Base-by-base conservation (phyloP, 1,139 yeast genomes). In the Lodderomyces orthopsilosis region DNA sequence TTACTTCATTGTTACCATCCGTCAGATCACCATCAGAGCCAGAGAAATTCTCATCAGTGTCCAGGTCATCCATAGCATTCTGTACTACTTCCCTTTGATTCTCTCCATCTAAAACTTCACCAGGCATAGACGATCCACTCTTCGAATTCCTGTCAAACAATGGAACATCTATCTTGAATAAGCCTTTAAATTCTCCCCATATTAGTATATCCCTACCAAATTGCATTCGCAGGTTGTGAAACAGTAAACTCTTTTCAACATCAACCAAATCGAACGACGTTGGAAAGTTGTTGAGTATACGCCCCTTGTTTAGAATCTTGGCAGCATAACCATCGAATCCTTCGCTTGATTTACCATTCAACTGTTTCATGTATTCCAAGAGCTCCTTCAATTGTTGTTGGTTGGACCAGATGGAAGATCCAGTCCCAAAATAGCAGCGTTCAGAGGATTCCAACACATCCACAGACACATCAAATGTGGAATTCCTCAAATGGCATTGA, bases 401-500 rank as follows among this genome's bases (percentile, higher is more conserved):
- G 44, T 67, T 66, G 6, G 70, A 55, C 69, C 76, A 72, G 3
- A 46, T 44, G 1, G 73, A 56, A 2, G 49, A 21, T 14, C 58
- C 54, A 24, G 48, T 42, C 21, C 59, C 50, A 40, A 50, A 47
- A 41, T 47, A 44, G 14, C 50, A 45, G 12, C 50, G 42, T 2
- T 32, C 41, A 8, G 53, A 44, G 2, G 51, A 46, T 5, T 46
- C 56, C 26, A 62, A 45, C 10, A 55, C 65, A 50, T 52, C 51
- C 8, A 36, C 43, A 10, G 45, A 61, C 46, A 1, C 36, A 33
- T 46, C 43, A 43, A 42, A 48, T 17, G 34, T 33, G 8, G 48
- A 43, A 55, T 53, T 37, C 14, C 45, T 70, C 51, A 17, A 75
- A 72, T 44, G 74, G 41, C 93, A 68, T 49, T 89, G 83, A 46